Base-by-base conservation (phyloP, 257 asterid species). In the Solanum rostratum region DNA sequence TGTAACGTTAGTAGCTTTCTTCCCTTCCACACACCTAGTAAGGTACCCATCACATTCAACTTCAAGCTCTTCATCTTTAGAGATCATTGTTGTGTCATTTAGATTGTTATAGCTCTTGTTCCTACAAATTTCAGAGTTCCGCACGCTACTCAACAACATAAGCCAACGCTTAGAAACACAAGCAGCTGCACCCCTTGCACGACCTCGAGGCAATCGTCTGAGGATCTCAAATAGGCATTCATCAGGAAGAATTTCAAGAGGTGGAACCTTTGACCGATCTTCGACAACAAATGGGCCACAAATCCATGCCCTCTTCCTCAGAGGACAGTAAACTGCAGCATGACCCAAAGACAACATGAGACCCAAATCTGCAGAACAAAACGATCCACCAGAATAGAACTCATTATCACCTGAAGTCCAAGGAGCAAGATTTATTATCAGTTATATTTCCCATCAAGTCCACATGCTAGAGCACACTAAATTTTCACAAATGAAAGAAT, bases 151-250 rank as follows among this genome's bases (percentile, higher is more conserved):
- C 90, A 95, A 78, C 73, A 96, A 78, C 22, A 84, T 85, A 14
- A 96, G 94, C 99, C 99, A 96, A 12, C 93, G 97, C 86, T 93
- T 96, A 46, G 99, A 96, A 74, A 95, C 97, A 82, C 97, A 93
- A 33, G 98, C 96, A 1, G 98, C 86, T 9, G 92, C 88, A 62
- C 98, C 91, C 88, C 94, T 93, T 81, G 91, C 98, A 1, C 80
- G 91, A 18, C 97, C 97, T 33, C 96, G 92, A 0, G 94, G 87
- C 88, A 96, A 73, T 80, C 85, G 96, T 33, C 91, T 88, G 85
- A 96, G 90, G 93, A 96, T 93, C 96, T 96, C 99, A 9, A 91
- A 92, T 45, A 96, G 85, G 91, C 99, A 96, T 84, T 95, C 98
- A 24, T 96, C 96, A 0, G 99, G 99, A 81, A 96, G 99, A 16